Percentiles rank a stretch among this genome's conserved stretches.
phyloP scores from a whole-genome alignment of 805 yeast species.

The Spathaspora boniae region DNA sequence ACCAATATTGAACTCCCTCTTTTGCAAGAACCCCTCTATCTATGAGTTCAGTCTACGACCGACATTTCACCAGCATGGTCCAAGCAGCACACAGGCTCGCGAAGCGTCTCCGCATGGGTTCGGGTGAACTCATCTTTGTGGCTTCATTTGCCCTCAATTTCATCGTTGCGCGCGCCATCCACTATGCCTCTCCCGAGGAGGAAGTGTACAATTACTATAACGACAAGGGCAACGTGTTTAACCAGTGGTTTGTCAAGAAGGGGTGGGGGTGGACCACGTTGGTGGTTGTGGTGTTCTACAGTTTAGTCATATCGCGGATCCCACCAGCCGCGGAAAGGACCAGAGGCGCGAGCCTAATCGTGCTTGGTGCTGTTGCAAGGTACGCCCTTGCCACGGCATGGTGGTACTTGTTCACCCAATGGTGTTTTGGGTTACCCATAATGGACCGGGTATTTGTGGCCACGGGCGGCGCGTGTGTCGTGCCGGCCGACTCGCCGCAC shows the following conservation, averaged over 20 bases:
- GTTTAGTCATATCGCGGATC: constrained; percentile 6
- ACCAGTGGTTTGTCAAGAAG: constrained; percentile 71
- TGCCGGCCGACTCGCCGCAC: constrained; percentile 14
- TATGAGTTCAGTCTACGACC: constrained; percentile 8
- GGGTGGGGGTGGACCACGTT: constrained; percentile 91
- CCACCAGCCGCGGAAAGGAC: constrained; percentile 4
- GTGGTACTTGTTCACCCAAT: constrained; percentile 88
- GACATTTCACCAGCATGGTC: constrained; percentile 7
- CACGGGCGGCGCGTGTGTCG: constrained; percentile 80
- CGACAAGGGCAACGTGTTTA: constrained; percentile 66
- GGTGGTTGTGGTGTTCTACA: constrained; percentile 23
- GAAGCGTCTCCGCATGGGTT: constrained; percentile 11
- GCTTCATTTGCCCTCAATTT: constrained; percentile 40
- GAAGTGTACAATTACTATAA: constrained; percentile 49
- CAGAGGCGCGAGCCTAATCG: no score
- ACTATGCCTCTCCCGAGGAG: constrained; percentile 41
- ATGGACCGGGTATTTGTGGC: constrained; percentile 80
- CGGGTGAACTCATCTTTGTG: constrained; percentile 25
- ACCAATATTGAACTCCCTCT: no score
- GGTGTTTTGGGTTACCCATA: constrained; percentile 78
- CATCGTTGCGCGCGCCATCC: constrained; percentile 49
- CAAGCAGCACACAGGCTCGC: constrained; percentile 2
- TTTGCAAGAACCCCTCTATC: no score
- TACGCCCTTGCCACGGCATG: constrained; percentile 60
- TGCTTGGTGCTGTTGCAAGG: constrained; percentile 29